Conservation (phyloP, 768 basidiomycete genomes). For the Tricholoma flavovirens region DNA sequence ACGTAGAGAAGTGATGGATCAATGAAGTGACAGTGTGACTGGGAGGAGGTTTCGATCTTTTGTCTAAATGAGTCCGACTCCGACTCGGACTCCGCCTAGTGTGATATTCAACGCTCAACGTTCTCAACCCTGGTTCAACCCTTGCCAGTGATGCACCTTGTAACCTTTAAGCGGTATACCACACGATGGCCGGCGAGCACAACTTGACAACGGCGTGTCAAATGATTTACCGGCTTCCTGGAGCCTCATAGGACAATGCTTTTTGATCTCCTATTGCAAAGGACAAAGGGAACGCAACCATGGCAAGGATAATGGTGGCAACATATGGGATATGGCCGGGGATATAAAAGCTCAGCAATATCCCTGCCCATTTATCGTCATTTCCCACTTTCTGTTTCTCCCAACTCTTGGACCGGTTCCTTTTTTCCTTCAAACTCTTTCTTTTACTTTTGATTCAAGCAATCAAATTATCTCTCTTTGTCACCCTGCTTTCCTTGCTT, state of each 20-base stretch:
- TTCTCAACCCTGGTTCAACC: too few relatives aligned
- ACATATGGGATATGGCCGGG: too few relatives aligned
- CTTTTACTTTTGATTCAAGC: neutral
- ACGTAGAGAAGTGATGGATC: too few relatives aligned
- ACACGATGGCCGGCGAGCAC: neutral
- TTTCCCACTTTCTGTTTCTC: conserved; percentile 2
- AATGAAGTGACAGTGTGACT: too few relatives aligned
- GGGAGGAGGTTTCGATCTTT: too few relatives aligned
- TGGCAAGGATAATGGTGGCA: neutral
- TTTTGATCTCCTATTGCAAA: neutral
- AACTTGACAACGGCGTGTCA: neutral
- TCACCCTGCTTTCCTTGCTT: neutral
- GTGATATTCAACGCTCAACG: too few relatives aligned
- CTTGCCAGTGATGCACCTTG: too few relatives aligned
- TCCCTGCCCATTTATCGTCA: neutral
- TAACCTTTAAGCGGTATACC: too few relatives aligned
- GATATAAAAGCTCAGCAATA: neutral
- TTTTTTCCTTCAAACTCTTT: conserved; percentile 9
- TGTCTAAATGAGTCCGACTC: too few relatives aligned
- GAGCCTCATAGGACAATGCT: too few relatives aligned
- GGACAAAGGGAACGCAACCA: neutral
- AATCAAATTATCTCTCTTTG: neutral
- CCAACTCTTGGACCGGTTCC: conserved; percentile 15
- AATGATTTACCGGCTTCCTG: too few relatives aligned
- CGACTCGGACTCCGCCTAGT: too few relatives aligned